phyloP scores from a whole-genome alignment of 805 yeast species.

The Suhomyces sp. region DNA sequence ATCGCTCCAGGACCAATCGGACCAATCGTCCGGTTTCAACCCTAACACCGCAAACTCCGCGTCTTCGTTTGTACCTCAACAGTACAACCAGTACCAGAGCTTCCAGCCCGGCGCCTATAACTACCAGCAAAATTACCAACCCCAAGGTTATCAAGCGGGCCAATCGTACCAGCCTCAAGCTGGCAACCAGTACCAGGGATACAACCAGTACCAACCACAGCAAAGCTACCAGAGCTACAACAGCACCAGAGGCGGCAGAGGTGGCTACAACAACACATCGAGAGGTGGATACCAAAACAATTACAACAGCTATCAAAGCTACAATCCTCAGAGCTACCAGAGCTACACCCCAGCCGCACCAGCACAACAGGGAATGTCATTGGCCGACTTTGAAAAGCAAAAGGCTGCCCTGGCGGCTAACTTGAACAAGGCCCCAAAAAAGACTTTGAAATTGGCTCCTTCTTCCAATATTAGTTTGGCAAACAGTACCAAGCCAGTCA shows the following conservation, averaged over 20 bases:
- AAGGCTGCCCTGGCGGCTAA: conserved; percentile 43
- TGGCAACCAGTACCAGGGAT: conserved; percentile 9
- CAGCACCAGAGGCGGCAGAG: conserved; percentile 24
- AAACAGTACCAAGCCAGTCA: conserved; percentile 21
- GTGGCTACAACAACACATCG: conserved; percentile 15
- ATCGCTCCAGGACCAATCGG: conserved; percentile 27
- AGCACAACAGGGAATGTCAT: conserved; percentile 53
- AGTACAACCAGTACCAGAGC: conserved; percentile 13
- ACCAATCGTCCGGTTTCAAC: background rate
- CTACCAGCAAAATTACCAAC: conserved; percentile 17
- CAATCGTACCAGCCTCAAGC: conserved; percentile 12
- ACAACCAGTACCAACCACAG: conserved; percentile 20
- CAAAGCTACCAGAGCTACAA: conserved; percentile 15
- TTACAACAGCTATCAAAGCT: conserved; percentile 11
- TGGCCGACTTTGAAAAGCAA: conserved; percentile 80
- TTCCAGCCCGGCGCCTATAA: conserved; percentile 10
- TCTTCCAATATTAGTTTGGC: conserved; percentile 63
- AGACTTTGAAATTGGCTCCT: conserved; percentile 62
- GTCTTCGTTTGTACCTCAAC: conserved; percentile 48
- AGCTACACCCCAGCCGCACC: conserved; percentile 16
- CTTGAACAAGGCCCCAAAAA: conserved; percentile 56
- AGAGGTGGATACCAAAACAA: conserved; percentile 20
- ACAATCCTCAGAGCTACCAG: conserved; percentile 18
- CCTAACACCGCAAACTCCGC: conserved; percentile 22
- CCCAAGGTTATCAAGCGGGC: conserved; percentile 11